Conservation (phyloP, 2,329 filamentous ascomycete species). For the Xylariaceae sp. region DNA sequence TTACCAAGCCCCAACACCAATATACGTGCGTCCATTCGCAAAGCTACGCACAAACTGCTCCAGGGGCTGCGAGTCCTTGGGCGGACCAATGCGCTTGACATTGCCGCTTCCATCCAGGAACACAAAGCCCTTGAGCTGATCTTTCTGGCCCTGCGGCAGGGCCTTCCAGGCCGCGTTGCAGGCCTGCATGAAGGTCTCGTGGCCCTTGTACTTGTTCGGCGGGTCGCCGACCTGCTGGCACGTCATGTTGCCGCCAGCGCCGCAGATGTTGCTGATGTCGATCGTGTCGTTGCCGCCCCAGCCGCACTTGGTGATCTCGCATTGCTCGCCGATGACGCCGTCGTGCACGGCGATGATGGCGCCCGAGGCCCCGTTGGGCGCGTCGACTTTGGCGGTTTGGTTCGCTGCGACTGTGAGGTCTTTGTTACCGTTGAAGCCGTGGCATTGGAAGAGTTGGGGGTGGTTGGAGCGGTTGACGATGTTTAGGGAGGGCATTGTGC, state of each 20-base stretch:
- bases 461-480: slow-evolving; percentile 35
- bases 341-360: slow-evolving; percentile 38
- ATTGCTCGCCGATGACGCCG: slow-evolving; percentile 36
- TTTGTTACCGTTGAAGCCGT: slow-evolving; percentile 35
- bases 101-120: slow-evolving; percentile 29
- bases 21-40: slow-evolving; percentile 36
- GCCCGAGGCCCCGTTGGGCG: slow-evolving; percentile 33
- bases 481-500: slow-evolving; percentile 30
- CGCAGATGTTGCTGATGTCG: slow-evolving; percentile 35
- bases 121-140: slow-evolving; percentile 32
- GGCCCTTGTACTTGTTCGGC: slow-evolving; percentile 34
- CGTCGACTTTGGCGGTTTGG: slow-evolving; percentile 29
- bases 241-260: slow-evolving; percentile 38
- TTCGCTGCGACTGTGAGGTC: slow-evolving; percentile 28
- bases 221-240: slow-evolving; percentile 35
- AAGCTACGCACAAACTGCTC: slow-evolving; percentile 37
- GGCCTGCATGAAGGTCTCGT: slow-evolving; percentile 37
- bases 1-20: slow-evolving; percentile 36
- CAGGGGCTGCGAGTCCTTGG: slow-evolving; percentile 33
- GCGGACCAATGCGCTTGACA: slow-evolving; percentile 33
- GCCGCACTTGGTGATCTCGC: slow-evolving; percentile 37
- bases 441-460: slow-evolving; percentile 34
- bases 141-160: slow-evolving; percentile 30
- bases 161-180: slow-evolving; percentile 34
- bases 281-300: slow-evolving; percentile 27